Conservation (phyloP, 2,329 filamentous ascomycete genomes). For the Plenodomus tracheiphilus region DNA sequence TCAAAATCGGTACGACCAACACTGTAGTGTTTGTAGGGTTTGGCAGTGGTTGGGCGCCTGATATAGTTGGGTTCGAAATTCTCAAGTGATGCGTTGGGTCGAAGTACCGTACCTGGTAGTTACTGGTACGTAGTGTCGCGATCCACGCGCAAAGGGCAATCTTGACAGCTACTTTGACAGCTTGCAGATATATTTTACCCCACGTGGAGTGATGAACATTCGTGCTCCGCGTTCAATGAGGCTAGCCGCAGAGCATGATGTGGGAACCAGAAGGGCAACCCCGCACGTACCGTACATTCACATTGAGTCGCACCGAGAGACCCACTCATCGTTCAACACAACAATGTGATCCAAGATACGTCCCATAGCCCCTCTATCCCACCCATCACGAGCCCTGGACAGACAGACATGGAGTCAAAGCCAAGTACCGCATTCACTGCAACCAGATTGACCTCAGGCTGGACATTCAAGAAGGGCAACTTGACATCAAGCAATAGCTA, state of each 20-base stretch:
- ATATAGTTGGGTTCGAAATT: slow-evolving; percentile 37
- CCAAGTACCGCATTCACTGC: slow-evolving; percentile 2
- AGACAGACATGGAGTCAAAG: not conserved
- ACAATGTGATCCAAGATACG: no score
- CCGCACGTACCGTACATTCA: no score
- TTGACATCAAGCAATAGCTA: slow-evolving; percentile 42
- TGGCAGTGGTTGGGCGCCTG: slow-evolving; percentile 24
- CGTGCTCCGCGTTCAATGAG: no score
- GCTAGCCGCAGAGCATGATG: no score
- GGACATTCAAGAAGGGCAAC: slow-evolving; percentile 53
- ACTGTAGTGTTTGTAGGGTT: slow-evolving; percentile 22
- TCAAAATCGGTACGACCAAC: slow-evolving; percentile 27
- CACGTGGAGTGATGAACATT: no score
- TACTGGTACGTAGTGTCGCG: no score
- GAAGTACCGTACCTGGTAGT: not conserved
- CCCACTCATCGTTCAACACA: no score
- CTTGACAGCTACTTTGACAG: no score
- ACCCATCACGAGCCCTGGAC: not conserved
- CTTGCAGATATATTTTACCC: no score
- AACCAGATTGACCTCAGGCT: slow-evolving; percentile 28
- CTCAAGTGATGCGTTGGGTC: slow-evolving; percentile 8
- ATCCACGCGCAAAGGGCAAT: no score
- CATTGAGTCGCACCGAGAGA: not conserved
- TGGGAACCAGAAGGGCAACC: no score
- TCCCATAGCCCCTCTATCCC: no score